Percentiles rank a stretch among this genome's conserved stretches.
Conservation (phyloP, 768 basidiomycete species). For the Phylloporus arenicola region DNA sequence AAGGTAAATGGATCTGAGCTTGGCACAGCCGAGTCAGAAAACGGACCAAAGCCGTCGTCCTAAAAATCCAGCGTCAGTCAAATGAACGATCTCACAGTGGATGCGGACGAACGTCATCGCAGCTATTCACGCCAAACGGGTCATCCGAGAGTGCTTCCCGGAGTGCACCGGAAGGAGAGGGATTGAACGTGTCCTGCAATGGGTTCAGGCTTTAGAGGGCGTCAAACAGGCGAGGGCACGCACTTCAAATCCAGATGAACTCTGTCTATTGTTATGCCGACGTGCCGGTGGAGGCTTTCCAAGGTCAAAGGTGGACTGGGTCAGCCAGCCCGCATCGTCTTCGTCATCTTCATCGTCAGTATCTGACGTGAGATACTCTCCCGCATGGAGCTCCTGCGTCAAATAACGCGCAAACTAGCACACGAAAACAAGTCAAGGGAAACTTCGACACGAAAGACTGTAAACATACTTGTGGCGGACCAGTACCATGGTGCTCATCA, state of each 20-base stretch:
- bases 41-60: conserved; percentile 75
- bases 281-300: conserved; percentile 44
- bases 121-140: conserved; percentile 42
- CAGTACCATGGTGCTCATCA: conserved; percentile 40
- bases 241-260: conserved; percentile 52
- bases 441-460: not conserved
- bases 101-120: conserved; percentile 43
- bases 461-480: conserved; percentile 40
- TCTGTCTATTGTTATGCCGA: conserved; percentile 44
- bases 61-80: conserved; percentile 12
- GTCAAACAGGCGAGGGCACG: conserved; percentile 21
- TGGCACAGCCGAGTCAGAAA: conserved; percentile 58
- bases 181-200: conserved; percentile 49
- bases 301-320: conserved; percentile 68
- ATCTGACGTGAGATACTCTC: conserved; percentile 51
- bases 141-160: conserved; percentile 39
- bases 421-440: not conserved
- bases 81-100: not conserved
- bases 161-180: conserved; percentile 28
- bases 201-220: not conserved
- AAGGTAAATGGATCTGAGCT: conserved; percentile 52
- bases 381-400: conserved; percentile 63
- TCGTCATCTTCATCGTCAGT: conserved; percentile 54
- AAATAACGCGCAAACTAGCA: conserved; percentile 75
- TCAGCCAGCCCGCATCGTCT: conserved; percentile 76